These are phyloP conservation scores for Yamadazyma sp. DNA, from an alignment of 805 yeast genomes.

Conservation along the genomic window DNA sequence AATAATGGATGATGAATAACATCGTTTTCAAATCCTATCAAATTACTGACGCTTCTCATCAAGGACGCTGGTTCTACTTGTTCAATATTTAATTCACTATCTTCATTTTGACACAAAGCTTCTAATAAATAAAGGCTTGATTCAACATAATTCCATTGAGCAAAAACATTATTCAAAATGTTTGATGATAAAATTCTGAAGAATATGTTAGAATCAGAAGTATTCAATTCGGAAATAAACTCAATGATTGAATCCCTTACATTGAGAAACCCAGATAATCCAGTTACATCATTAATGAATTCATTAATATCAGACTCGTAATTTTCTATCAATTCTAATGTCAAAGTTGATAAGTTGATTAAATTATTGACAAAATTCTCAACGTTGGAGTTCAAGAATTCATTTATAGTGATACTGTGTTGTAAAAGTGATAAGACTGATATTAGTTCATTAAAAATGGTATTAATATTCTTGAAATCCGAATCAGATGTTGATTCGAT, in stretches of 20 bases:
- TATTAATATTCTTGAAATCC: slow-evolving; percentile 6
- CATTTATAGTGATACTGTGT: slow-evolving; percentile 18
- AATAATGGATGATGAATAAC: slow-evolving; percentile 29
- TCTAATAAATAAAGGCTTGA: slow-evolving; percentile 40
- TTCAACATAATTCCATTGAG: slow-evolving; percentile 35
- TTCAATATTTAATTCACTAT: slow-evolving; percentile 17
- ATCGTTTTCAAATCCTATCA: neutral
- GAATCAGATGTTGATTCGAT: slow-evolving; percentile 13
- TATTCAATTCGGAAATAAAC: slow-evolving; percentile 48
- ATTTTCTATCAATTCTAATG: slow-evolving; percentile 40
- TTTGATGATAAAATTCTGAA: slow-evolving; percentile 10
- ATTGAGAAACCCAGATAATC: slow-evolving; percentile 50
- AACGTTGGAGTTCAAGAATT: slow-evolving; percentile 15
- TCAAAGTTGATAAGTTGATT: slow-evolving; percentile 35
- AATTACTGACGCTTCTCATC: slow-evolving; percentile 1
- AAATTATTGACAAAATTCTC: slow-evolving; percentile 3
- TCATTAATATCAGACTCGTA: slow-evolving; percentile 63
- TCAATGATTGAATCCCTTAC: slow-evolving; percentile 64
- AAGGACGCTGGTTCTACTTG: slow-evolving; percentile 13
- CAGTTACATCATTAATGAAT: slow-evolving; percentile 73
- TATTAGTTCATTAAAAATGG: slow-evolving; percentile 10
- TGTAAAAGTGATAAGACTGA: slow-evolving; percentile 19
- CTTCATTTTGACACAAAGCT: slow-evolving; percentile 42
- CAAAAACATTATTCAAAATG: neutral
- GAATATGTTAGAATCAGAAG: slow-evolving; percentile 31